Base-by-base conservation (phyloP, 1,284 basidiomycete species). In the Takashimella koratensis region DNA sequence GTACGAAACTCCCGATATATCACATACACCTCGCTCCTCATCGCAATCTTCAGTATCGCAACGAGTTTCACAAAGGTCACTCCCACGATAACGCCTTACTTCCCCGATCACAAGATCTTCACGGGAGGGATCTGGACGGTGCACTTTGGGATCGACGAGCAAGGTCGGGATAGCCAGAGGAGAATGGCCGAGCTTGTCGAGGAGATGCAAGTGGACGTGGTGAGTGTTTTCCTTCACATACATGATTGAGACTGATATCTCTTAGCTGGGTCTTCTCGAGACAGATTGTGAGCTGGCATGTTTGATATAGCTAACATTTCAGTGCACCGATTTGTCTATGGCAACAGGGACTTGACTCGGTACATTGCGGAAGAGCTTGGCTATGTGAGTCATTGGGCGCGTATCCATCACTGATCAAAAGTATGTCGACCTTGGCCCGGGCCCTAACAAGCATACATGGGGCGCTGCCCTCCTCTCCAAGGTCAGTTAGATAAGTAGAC, bases 61-160 rank as follows among this genome's bases (percentile, higher is more conserved):
- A 53, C 57, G 0, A 43, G 47, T 2, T 19, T 59, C 2, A n/a
- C 71, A 2, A 55, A 58, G 4, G 41, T 55, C 1, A 19, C 61
- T 1, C 69, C 72, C 0, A 71, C 66, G 42, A 36, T 8, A 36
- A 36, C 16, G 30, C 30, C 30, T 36, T 84, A 84, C 73, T 83
- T 84, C 55, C 76, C 84, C 6, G 80, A 86, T 10, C 79, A 70
- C 52, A 59, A 87, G 20, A 79, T 90, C 20, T 78, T 95, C 44
- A 87, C 86, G n/a, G 86, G 87, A 10, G 93, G 90, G 1, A 93
- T 96, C 53, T 95, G 90, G 90, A 94, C 93, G 0, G 69, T 94
- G 24, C 91, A 95, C 72, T 95, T 95, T 70, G 89, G 88, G 2
- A 83, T 92, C 47, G 87, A 91, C 65, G 86, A 90, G 59, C 81